Percentiles rank a stretch among this genome's conserved stretches.
Evolutionary conservation across 768 basidiomycete genomes (phyloP).

Genomic region (Suillus americanus): DNA sequence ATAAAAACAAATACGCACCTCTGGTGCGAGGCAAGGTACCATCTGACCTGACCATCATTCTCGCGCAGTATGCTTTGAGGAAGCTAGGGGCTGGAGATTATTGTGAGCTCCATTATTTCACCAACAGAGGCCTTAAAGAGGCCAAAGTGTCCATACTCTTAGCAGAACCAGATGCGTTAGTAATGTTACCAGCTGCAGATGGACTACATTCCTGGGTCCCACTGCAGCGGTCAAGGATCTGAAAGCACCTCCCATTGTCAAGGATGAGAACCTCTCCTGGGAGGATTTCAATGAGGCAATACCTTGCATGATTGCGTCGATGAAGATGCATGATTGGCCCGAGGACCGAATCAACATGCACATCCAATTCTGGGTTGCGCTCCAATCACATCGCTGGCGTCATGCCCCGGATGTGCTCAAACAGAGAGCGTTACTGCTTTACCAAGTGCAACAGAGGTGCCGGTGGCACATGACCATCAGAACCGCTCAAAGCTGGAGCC

Average conservation of each 20-base stretch:
- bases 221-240: slow-evolving; percentile 4
- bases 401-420: slow-evolving; percentile 7
- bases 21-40: neutral
- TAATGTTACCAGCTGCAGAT: neutral
- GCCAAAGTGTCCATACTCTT: neutral
- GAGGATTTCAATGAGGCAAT: slow-evolving; percentile 13
- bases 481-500: neutral
- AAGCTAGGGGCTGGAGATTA: neutral
- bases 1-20: neutral
- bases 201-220: slow-evolving; percentile 2
- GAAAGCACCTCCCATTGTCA: neutral
- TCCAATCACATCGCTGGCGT: slow-evolving; percentile 4
- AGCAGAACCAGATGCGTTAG: slow-evolving; percentile 8
- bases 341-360: slow-evolving; percentile 8
- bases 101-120: slow-evolving; percentile 7
- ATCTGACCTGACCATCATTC: neutral
- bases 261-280: slow-evolving; percentile 11
- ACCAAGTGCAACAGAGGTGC: slow-evolving; percentile 11
- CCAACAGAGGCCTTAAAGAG: slow-evolving; percentile 11
- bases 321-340: slow-evolving; percentile 8
- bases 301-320: neutral
- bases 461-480: slow-evolving; percentile 4
- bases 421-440: slow-evolving; percentile 6
- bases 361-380: slow-evolving; percentile 8
- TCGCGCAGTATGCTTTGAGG: neutral